A percentile compares a stretch with the other conserved stretches of the same genome.
Evolutionary conservation across 73 alveolate species (phyloP).

Genomic region (Tetrahymena borealis): DNA sequence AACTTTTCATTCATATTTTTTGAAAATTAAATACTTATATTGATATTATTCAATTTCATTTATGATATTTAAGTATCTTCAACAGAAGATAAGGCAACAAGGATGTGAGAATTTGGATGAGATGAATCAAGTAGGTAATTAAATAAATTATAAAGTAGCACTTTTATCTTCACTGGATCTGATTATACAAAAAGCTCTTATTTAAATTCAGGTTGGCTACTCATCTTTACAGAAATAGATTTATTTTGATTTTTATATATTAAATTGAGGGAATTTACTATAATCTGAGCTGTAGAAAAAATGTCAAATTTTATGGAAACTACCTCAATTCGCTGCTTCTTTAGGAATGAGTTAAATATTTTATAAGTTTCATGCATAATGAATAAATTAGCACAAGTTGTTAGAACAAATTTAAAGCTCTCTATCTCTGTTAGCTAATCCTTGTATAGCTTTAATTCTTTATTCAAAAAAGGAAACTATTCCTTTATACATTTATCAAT

Average conservation of each 20-base stretch:
- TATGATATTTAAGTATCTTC: too few relatives aligned
- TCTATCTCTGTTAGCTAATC: not conserved
- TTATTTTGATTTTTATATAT: not conserved
- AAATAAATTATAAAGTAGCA: not conserved
- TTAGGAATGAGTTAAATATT: not conserved
- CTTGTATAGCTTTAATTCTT: not conserved
- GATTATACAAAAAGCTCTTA: not conserved
- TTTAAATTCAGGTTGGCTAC: not conserved
- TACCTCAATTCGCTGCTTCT: not conserved
- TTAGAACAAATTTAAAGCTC: not conserved
- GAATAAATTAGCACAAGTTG: not conserved
- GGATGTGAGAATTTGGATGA: not conserved
- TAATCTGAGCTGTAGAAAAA: not conserved
- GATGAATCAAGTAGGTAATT: not conserved
- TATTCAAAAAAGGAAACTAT: not conserved
- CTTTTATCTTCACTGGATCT: not conserved
- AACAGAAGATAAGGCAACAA: too few relatives aligned
- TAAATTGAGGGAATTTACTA: not conserved
- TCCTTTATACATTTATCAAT: not conserved
- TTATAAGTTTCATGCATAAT: not conserved
- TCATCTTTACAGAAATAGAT: not conserved
- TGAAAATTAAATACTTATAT: not conserved
- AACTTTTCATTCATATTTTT: not conserved
- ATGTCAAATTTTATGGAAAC: not conserved
- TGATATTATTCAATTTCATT: not conserved